Evolutionary conservation across 495 filamentous ascomycete species (phyloP).

Genomic region (Glarea lozoyensis): DNA sequence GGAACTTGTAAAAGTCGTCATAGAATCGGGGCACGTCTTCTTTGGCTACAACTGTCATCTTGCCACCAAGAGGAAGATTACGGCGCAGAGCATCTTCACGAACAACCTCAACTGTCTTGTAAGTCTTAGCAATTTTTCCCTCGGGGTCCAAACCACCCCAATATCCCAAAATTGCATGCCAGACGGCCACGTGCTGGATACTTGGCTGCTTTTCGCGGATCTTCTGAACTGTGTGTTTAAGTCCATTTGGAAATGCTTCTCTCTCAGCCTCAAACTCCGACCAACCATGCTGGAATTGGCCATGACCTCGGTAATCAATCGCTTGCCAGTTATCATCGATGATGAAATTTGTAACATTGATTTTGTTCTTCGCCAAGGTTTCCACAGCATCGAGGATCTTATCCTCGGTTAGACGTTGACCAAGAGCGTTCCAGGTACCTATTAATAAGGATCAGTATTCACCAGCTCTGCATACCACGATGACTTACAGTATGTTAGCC

Average conservation of each 20-base stretch:
- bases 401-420: constrained; percentile 69
- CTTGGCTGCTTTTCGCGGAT: constrained; percentile 64
- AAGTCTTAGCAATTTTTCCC: constrained; percentile 63
- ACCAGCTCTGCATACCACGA: background rate
- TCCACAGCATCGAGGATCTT: constrained; percentile 71
- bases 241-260: constrained; percentile 67
- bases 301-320: constrained; percentile 41
- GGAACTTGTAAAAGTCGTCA: constrained; percentile 82
- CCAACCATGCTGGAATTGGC: constrained; percentile 45
- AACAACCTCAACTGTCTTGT: constrained; percentile 63
- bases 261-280: constrained; percentile 77
- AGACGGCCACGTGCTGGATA: constrained; percentile 81
- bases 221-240: constrained; percentile 55
- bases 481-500: constrained; percentile 51
- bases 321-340: constrained; percentile 98
- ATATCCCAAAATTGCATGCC: constrained; percentile 93
- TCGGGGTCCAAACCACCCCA: constrained; percentile 80
- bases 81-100: constrained; percentile 39
- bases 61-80: constrained; percentile 45
- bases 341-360: constrained; percentile 73
- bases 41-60: constrained; percentile 62
- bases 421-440: constrained; percentile 91
- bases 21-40: constrained; percentile 71
- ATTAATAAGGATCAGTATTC: background rate
- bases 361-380: constrained; percentile 56